Evolutionary conservation across 371 early-diverging fungal species (phyloP).

Genomic region (Phascolomyces articulosus): DNA sequence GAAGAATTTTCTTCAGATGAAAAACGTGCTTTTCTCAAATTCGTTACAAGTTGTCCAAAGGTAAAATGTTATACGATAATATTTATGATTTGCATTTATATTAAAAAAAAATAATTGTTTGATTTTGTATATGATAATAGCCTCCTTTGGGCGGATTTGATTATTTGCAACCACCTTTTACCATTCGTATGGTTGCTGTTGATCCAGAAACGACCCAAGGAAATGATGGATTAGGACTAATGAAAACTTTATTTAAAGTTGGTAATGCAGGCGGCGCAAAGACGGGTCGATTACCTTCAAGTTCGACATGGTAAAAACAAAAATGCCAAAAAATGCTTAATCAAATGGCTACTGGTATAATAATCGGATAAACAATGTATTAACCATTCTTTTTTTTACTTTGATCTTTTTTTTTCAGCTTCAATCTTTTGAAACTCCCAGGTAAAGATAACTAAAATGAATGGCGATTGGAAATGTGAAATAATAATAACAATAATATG

Average conservation of each 20-base stretch:
- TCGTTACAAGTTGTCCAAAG: conserved; percentile 85
- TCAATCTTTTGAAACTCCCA: conserved; percentile 91
- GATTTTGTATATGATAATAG: conserved; percentile 29
- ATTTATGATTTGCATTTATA: background rate
- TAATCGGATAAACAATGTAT: too few relatives aligned
- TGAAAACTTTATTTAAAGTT: conserved; percentile 55
- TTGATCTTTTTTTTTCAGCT: conserved; percentile 47
- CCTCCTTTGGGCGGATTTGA: conserved; percentile 90
- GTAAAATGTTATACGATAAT: conserved; percentile 20
- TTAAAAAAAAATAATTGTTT: background rate
- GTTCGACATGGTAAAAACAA: conserved; percentile 56
- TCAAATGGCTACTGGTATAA: too few relatives aligned
- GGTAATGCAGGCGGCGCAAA: conserved; percentile 22
- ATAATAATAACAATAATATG: too few relatives aligned
- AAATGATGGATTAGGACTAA: conserved; percentile 19
- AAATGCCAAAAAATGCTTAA: too few relatives aligned
- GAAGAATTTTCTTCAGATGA: conserved; percentile 66
- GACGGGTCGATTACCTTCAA: conserved; percentile 55
- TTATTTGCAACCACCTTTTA: conserved; percentile 74
- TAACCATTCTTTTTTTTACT: background rate
- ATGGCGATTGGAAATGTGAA: background rate
- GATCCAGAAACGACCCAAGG: conserved; percentile 22
- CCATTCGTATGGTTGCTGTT: conserved; percentile 62
- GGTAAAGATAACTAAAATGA: conserved; percentile 21
- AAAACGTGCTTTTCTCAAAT: conserved; percentile 77